Evolutionary conservation across 106 monocot species (phyloP), one percentile per base, ranked within the genome.

Genomic region (Hemerocallis citrina): DNA sequence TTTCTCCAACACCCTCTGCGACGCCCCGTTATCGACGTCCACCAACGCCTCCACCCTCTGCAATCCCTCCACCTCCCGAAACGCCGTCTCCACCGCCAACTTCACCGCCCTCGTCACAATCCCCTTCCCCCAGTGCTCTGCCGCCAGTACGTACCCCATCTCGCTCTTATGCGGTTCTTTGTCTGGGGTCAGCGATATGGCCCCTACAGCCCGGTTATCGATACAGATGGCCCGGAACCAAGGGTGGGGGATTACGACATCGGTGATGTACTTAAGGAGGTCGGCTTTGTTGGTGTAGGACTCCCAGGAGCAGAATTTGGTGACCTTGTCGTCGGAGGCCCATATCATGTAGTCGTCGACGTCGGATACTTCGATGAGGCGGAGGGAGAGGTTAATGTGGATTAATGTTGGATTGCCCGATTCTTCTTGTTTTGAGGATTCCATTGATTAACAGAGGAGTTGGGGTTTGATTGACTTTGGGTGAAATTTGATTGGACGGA

Each of bases 311-410:
- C 65, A 68, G 71, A 65, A 74, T 10, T 42, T 64, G 58, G 45
- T 59, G n/a, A 93, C 93, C 17, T 40, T 43, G 61, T 77, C 70
- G 75, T 93, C 93, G 28, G 85, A 79, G 34, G 81, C 84, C 82
- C 85, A 93, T 6, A 52, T 58, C 79, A 79, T 72, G 41, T 27
- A 65, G 72, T 75, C 77, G 61, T 88, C 82, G 28, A 70, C 4
- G 65, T 82, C 85, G 19, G 86, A 65, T 17, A 79, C 44, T 6
- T 41, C 49, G 79, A 88, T 81, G 2, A 17, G 61, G 19, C 92
- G 87, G 39, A 92, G 84, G 7, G 78, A 56, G 30, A 85, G n/a
- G n/a, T n/a, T n/a, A n/a, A n/a, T n/a, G n/a, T n/a, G n/a, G n/a
- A n/a, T n/a, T n/a, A n/a, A n/a, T n/a, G n/a, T n/a, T n/a, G n/a